These are phyloP conservation scores for Filosporella fistucella DNA, from an alignment of 495 filamentous ascomycete genomes.

Conservation along the genomic window DNA sequence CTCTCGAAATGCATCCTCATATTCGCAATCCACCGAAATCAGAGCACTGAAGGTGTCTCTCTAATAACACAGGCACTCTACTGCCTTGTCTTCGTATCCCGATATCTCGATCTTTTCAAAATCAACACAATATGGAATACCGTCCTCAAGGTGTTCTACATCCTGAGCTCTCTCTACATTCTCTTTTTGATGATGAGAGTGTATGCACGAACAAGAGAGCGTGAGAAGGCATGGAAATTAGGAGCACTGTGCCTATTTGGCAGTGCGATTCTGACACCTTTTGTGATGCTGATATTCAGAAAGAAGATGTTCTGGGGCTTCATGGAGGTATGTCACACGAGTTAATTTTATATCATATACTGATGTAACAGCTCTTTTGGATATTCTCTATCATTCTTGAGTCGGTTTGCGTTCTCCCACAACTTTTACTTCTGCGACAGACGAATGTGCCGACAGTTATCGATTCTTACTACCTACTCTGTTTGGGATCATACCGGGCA, in stretches of 20 bases:
- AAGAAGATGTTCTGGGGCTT: conserved; percentile 37
- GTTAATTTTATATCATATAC: neutral
- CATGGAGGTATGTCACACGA: conserved; percentile 24
- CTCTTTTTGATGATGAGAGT: conserved; percentile 81
- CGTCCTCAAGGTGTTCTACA: conserved; percentile 83
- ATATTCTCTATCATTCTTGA: conserved; percentile 88
- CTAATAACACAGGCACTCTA: conserved; percentile 92
- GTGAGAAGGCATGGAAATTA: conserved; percentile 87
- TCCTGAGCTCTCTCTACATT: conserved; percentile 79
- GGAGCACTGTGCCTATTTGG: conserved; percentile 58
- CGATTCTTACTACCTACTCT: conserved; percentile 87
- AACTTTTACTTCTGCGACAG: conserved; percentile 86
- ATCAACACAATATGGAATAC: conserved; percentile 53
- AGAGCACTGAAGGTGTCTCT: conserved; percentile 90
- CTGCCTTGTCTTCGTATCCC: conserved; percentile 74
- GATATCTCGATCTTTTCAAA: conserved; percentile 80
- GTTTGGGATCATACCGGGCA: conserved; percentile 82
- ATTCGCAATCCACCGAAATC: conserved; percentile 84
- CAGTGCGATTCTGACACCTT: conserved; percentile 56
- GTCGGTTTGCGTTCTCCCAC: conserved; percentile 84
- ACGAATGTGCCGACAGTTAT: conserved; percentile 95
- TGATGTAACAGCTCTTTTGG: conserved; percentile 58
- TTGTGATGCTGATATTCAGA: conserved; percentile 61
- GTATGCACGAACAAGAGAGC: conserved; percentile 82
- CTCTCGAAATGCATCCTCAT: conserved; percentile 85